Evolutionary conservation across 352 stramenopile species (phyloP), one percentile per base, ranked within the genome.

Genomic region (Halophytophthora batemanensis): DNA sequence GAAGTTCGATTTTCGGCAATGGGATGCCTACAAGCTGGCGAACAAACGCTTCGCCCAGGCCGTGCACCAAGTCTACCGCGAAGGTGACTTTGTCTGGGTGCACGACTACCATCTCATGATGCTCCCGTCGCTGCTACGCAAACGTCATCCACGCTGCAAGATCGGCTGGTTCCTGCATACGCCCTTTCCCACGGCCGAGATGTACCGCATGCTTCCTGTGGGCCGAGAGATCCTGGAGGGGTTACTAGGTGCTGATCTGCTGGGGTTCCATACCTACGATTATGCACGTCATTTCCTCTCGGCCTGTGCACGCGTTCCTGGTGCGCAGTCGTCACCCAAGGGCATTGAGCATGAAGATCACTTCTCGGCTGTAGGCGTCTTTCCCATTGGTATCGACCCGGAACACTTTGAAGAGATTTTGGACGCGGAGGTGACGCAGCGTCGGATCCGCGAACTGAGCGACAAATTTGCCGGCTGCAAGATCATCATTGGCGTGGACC

Each of bases 61-160:
- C 3, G 79, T 95, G 33, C 79, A 81, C 44, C 70, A 88, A 53
- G 68, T 92, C 11, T 93, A 87, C 53, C 66, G 82, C 29, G 72
- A 90, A 36, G 86, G 82, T 51, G 86, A 95, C 46, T 86, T 78
- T 48, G 81, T 96, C 2, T 96, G 86, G 86, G 78, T 95, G 28
- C 86, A 96, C 53, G 86, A 96, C 59, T 96, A 95, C 50, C 86
- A 96, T 45, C 64, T 95, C 3, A 95, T 96, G 84, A 82, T 84
- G 61, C 47, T 96, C 29, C 86, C 86, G 13, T 82, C 77, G 38
- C 59, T 93, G 33, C 56, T 96, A 28, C 76, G 85, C 45, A 69
- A 86, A 47, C 77, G 84, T 31, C 74, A 92, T 48, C 74, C 82
- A 1, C 64, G 70, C 2, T 83, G 71, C 61, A 79, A 86, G 48